These are phyloP conservation scores for Rehmannia glutinosa DNA, from an alignment of 257 asterid genomes.

Conservation along the genomic window DNA sequence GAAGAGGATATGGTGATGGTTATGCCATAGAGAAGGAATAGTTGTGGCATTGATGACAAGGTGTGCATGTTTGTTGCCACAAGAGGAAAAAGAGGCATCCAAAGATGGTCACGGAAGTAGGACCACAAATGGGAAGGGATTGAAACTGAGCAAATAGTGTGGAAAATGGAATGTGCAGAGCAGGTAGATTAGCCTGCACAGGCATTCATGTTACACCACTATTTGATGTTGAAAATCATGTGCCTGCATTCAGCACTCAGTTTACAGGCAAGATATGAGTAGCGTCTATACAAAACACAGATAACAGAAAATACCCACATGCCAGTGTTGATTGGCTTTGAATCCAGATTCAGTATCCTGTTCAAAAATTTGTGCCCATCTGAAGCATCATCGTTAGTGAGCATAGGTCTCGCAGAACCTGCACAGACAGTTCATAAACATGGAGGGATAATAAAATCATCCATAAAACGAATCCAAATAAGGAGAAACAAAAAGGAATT, in stretches of 20 bases:
- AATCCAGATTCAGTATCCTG: conserved; percentile 44
- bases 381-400: conserved; percentile 69
- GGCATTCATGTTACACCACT: neutral
- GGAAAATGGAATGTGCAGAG: neutral
- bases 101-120: no score
- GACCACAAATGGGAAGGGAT: neutral
- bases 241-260: neutral
- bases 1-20: neutral
- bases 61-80: neutral
- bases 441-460: conserved; percentile 1
- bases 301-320: conserved; percentile 53
- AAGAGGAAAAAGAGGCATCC: neutral
- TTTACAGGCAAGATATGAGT: neutral
- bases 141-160: neutral
- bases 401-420: conserved; percentile 95
- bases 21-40: neutral
- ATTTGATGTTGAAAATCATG: neutral
- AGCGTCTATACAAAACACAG: conserved; percentile 3
- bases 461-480: conserved; percentile 2
- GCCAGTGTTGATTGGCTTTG: conserved; percentile 45
- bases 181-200: neutral
- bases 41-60: neutral
- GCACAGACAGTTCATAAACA: conserved; percentile 26
- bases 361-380: conserved; percentile 60
- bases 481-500: neutral